Evolutionary conservation across 148 eudicot genomes (phyloP).

Genomic region (Vaccinium myrtillus): DNA sequence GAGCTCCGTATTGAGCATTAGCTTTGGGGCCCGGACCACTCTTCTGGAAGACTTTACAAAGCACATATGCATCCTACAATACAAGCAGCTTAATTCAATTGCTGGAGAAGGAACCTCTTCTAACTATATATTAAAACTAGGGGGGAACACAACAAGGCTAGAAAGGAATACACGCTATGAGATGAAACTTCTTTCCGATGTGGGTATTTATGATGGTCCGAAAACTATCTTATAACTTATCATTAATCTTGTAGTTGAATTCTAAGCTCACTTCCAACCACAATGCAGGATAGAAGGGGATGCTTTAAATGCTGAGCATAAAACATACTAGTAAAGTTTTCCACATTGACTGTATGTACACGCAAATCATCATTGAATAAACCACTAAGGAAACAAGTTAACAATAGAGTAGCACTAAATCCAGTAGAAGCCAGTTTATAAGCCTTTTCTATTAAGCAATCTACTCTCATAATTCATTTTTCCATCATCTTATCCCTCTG

Average conservation of each 20-base stretch:
- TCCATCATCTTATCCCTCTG: not conserved
- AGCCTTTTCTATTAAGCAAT: not conserved
- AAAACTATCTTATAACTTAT: not conserved
- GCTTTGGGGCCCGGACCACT: constrained; percentile 65
- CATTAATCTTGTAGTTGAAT: not conserved
- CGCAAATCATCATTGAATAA: not conserved
- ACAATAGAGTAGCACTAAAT: not conserved
- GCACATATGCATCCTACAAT: constrained; percentile 46
- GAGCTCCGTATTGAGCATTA: constrained; percentile 73
- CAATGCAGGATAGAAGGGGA: not conserved
- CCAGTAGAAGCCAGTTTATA: not conserved
- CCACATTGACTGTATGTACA: not conserved
- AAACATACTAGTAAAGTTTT: not conserved
- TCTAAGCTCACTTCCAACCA: not conserved
- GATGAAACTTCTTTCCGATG: not conserved
- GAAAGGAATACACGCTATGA: not conserved
- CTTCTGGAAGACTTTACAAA: constrained; percentile 69
- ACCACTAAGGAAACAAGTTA: not conserved
- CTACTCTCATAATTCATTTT: not conserved
- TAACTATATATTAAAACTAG: not conserved
- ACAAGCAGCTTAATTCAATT: not conserved
- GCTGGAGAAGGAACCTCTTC: not conserved
- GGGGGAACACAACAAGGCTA: not conserved
- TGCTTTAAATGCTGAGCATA: not conserved
- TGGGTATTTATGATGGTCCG: not conserved